Evolutionary conservation across 2,329 filamentous ascomycete species (phyloP), one percentile per base, ranked within the genome.

Genomic region (Cephalotrichum gorgonifer): DNA sequence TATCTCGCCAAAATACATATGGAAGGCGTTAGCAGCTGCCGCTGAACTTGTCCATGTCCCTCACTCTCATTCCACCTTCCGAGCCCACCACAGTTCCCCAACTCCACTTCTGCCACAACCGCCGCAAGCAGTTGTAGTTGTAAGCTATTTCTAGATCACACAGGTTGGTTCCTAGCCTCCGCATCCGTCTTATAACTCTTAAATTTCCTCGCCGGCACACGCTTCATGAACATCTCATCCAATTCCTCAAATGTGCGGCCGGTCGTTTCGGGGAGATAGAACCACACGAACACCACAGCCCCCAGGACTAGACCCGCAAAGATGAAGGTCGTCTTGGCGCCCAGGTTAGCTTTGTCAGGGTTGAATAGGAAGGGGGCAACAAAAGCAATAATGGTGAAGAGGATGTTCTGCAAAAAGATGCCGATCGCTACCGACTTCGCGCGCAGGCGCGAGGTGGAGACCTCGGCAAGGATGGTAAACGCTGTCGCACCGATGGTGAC

Each of bases 361-460:
- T 60, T 61, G 28, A 58, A 64, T 0, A 63, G 52, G 38, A 60
- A 56, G 0, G 62, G 60, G 12, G 64, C 33, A 6, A 58, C 47
- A 2, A 62, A 55, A 6, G 51, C 46, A 54, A 52, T 54, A 44
- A 55, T 48, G 2, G 49, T 47, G 43, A 44, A 53, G 17, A 54
- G 44, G 69, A 70, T 41, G 63, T 63, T 62, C 50, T 65, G 62
- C 12, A 62, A 45, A 1, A 62, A 61, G 20, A 65, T 51, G n/a
- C 64, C 65, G 43, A 68, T 64, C 5, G 64, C 62, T 26, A 68
- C 60, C 15, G 68, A 71, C 52, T 67, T 67, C 50, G 65, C 63
- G 2, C 65, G 58, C 6, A 69, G 60, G 8, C 64, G 59, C 2
- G 64, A 57, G 1, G 66, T 68, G 1, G 68, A 56, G 7, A 64